Percentiles rank a stretch among this genome's conserved stretches.
phyloP scores from a whole-genome alignment of 2,329 filamentous ascomycete species.

The Calonectria honghensis region DNA sequence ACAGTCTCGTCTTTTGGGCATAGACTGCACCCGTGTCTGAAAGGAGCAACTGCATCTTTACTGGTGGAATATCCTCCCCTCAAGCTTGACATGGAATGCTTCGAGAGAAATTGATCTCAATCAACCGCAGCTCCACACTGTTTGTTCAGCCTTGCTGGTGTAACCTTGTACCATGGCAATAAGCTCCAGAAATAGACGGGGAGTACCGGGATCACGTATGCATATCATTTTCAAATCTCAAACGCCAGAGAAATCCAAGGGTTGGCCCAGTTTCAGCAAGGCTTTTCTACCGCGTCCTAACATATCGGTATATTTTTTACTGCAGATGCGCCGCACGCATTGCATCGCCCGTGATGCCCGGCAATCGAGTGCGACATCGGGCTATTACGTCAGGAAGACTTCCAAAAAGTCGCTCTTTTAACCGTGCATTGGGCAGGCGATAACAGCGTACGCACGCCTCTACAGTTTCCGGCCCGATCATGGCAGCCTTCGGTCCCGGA shows the following conservation, averaged over 20 bases:
- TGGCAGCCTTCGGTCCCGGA: not conserved
- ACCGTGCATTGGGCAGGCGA: slow-evolving; percentile 1
- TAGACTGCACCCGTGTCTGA: slow-evolving; percentile 4
- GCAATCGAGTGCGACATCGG: not conserved
- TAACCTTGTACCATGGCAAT: slow-evolving; percentile 57
- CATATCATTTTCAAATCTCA: slow-evolving; percentile 22
- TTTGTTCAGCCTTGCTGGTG: slow-evolving; percentile 22
- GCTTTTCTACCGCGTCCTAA: not conserved
- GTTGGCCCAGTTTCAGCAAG: not conserved
- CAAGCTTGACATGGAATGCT: not conserved
- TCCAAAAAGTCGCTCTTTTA: not conserved
- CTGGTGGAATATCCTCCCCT: slow-evolving; percentile 9
- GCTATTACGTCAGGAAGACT: not conserved
- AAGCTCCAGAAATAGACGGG: slow-evolving; percentile 31
- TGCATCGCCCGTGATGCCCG: not conserved
- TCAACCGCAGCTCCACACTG: slow-evolving; percentile 17
- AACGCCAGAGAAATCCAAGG: slow-evolving; percentile 9
- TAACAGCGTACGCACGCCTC: not conserved
- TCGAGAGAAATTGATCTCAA: slow-evolving; percentile 11
- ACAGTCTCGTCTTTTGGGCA: slow-evolving; percentile 5
- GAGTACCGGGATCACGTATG: slow-evolving; percentile 10
- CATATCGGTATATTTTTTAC: not conserved
- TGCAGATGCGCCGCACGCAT: not conserved
- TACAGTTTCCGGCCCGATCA: slow-evolving; percentile 1
- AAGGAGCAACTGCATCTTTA: slow-evolving; percentile 11